These are phyloP conservation scores for Cladosporium cucumerinum DNA, from an alignment of 2,329 filamentous ascomycete species.

Conservation along the genomic window DNA sequence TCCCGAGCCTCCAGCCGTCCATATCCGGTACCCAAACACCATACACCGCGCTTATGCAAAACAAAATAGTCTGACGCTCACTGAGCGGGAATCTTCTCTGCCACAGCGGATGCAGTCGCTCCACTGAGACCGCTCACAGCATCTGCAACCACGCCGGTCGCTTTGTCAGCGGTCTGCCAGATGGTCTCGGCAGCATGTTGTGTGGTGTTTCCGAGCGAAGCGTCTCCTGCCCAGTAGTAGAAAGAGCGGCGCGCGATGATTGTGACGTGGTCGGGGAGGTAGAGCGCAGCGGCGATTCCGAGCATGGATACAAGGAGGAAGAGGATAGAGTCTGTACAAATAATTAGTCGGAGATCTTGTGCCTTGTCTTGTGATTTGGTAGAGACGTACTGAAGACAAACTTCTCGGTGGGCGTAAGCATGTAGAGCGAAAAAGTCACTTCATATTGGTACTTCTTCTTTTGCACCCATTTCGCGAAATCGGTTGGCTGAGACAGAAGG, in stretches of 20 bases:
- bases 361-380: neutral
- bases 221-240: slow-evolving; percentile 90
- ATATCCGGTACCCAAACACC: slow-evolving; percentile 8
- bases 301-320: slow-evolving; percentile 87
- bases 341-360: neutral
- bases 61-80: neutral
- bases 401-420: slow-evolving; percentile 94
- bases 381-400: slow-evolving; percentile 83
- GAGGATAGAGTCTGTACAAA: slow-evolving; percentile 71
- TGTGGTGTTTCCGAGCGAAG: slow-evolving; percentile 16
- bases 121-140: slow-evolving; percentile 21
- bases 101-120: neutral
- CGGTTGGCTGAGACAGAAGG: slow-evolving; percentile 48
- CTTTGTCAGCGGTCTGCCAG: slow-evolving; percentile 22
- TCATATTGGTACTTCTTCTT: slow-evolving; percentile 98
- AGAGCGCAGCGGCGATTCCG: slow-evolving; percentile 80
- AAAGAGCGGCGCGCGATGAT: slow-evolving; percentile 80
- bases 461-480: slow-evolving; percentile 77
- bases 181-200: slow-evolving; percentile 21
- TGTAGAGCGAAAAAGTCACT: slow-evolving; percentile 94
- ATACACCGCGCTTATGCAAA: slow-evolving; percentile 11
- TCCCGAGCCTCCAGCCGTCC: neutral
- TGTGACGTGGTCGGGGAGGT: slow-evolving; percentile 86
- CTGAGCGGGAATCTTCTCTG: slow-evolving; percentile 4
- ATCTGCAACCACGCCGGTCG: slow-evolving; percentile 21